Evolutionary conservation across 108 stramenopile genomes (phyloP), one percentile per base, ranked within the genome.

Genomic region (Pseudonitzschia delicatissima): DNA sequence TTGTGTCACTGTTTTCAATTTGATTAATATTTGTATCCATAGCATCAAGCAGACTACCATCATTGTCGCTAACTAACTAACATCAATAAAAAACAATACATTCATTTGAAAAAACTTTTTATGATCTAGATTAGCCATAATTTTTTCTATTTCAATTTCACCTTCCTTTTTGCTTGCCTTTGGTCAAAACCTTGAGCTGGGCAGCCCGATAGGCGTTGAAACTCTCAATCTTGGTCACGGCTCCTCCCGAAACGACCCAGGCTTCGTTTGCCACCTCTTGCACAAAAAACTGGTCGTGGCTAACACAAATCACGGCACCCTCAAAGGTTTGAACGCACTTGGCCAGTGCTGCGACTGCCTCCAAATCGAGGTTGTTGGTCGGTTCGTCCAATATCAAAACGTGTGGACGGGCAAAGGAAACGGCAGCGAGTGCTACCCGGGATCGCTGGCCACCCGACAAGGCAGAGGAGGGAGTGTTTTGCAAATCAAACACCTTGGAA

Each of bases 301-400:
- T 76, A 8, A 98, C 91, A 67, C 95, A 82, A 44, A 96, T 71
- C 23, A 97, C 89, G 4, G 90, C 88, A 27, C 97, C 97, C 37
- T 81, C 50, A 70, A 80, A 98, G 21, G 62, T 69, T 37, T 78
- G 60, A 26, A 98, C 39, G 12, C 92, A 96, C 0, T 75, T 67
- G 40, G 86, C 71, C 59, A 98, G 79, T 8, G 95, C 89, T 37
- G 94, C 95, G 11, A 97, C 77, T 11, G 90, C 89, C 73, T 98
- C 96, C 28, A 94, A 65, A 77, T 98, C 97, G 48, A 96, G 47
- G 72, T 96, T 93, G 63, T 96, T 96, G 18, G 93, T 93, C 1
- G 70, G 62, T 39, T 79, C 78, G 42, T 79, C 79, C 44, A 80
- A 37, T 5, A 73, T 29, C 25, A 97, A 59, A 13, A 97, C 44